Evolutionary conservation across 1,284 basidiomycete species (phyloP).

Genomic region (Leccinum huronense): DNA sequence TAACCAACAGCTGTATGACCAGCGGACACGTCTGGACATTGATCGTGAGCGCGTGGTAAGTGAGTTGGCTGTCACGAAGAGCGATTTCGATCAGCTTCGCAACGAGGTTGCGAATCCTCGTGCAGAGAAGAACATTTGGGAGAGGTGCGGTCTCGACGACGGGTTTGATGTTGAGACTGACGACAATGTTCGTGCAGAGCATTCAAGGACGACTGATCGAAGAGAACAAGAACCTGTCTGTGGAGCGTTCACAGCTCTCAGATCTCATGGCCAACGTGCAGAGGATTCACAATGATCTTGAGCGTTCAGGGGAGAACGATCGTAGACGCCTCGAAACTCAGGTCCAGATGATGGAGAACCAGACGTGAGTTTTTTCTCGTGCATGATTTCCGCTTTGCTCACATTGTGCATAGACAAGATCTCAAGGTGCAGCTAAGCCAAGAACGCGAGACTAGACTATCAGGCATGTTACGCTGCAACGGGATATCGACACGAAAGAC

Average conservation of each 20-base stretch:
- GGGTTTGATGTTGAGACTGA: slow-evolving; percentile 4
- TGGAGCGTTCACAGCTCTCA: slow-evolving; percentile 81
- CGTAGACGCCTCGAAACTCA: slow-evolving; percentile 77
- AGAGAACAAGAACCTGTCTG: slow-evolving; percentile 77
- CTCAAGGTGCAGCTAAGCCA: slow-evolving; percentile 69
- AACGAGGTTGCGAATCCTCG: slow-evolving; percentile 84
- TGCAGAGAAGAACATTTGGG: slow-evolving; percentile 91
- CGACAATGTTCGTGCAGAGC: slow-evolving; percentile 43
- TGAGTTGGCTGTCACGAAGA: slow-evolving; percentile 57
- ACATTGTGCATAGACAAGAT: slow-evolving; percentile 56
- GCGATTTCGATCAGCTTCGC: slow-evolving; percentile 68
- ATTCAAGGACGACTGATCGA: slow-evolving; percentile 78
- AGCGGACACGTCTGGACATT: slow-evolving; percentile 64
- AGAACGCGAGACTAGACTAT: slow-evolving; percentile 68
- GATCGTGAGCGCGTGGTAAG: slow-evolving; percentile 63
- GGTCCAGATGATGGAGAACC: slow-evolving; percentile 73
- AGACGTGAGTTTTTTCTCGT: slow-evolving; percentile 53
- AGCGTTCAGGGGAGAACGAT: slow-evolving; percentile 79
- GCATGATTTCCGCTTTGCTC: background rate
- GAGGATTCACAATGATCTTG: slow-evolving; percentile 85
- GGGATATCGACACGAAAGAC: slow-evolving; percentile 79
- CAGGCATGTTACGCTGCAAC: slow-evolving; percentile 70
- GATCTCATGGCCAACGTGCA: slow-evolving; percentile 87
- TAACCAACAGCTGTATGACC: slow-evolving; percentile 66
- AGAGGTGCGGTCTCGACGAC: slow-evolving; percentile 48